Evolutionary conservation across 2,329 filamentous ascomycete species (phyloP).

Genomic region (Bipolaris victoriae): DNA sequence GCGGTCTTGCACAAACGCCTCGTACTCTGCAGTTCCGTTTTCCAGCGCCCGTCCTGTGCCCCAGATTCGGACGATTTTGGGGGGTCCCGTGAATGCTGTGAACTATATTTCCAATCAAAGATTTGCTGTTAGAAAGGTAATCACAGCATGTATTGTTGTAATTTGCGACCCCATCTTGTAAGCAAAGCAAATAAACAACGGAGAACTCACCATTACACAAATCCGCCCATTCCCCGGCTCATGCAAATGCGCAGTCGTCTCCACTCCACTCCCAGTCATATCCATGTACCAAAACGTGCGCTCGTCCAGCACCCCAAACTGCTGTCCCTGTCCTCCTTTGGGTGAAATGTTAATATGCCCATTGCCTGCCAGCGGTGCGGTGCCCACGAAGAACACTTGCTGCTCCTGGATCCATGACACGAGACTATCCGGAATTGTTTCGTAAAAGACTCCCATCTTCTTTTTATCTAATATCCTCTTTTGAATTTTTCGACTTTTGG

Average conservation of each 20-base stretch:
- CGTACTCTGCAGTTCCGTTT: constrained; percentile 45
- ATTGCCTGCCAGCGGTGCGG: constrained; percentile 48
- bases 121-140: no score
- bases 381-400: constrained; percentile 53
- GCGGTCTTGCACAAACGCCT: constrained; percentile 42
- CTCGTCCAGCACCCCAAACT: constrained; percentile 46
- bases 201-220: constrained; percentile 39
- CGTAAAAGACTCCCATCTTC: constrained; percentile 53
- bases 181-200: neutral
- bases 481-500: no score
- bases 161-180: no score
- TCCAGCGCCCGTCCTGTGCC: constrained; percentile 49
- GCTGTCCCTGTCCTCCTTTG: constrained; percentile 50
- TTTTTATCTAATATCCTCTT: no score
- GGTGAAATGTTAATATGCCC: constrained; percentile 57
- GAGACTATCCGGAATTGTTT: constrained; percentile 49
- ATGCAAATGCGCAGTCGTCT: constrained; percentile 53
- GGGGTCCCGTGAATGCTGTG: constrained; percentile 52
- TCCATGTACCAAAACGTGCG: constrained; percentile 54
- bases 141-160: no score
- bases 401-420: constrained; percentile 53
- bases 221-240: constrained; percentile 53
- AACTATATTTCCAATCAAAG: constrained; percentile 27
- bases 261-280: constrained; percentile 51
- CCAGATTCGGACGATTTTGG: constrained; percentile 53